Evolutionary conservation across 805 yeast species (phyloP).

Genomic region (Candida ipomoeae): DNA sequence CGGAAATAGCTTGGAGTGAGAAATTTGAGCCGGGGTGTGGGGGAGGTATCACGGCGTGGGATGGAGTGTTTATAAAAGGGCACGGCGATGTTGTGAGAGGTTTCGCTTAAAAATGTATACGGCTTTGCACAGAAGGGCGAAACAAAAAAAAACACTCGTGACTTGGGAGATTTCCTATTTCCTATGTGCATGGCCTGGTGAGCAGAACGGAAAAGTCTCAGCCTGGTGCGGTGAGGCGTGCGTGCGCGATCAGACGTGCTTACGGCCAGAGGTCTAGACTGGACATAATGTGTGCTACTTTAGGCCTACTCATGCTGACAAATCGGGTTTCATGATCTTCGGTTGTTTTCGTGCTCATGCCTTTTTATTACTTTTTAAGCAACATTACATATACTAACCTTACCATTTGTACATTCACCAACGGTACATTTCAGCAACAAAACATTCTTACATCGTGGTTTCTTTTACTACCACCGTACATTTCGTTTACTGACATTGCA

Average conservation of each 20-base stretch:
- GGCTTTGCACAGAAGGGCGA: constrained; percentile 1
- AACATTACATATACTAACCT: too few relatives aligned
- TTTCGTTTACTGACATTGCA: too few relatives aligned
- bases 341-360: too few relatives aligned
- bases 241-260: neutral
- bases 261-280: constrained; percentile 1
- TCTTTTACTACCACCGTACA: too few relatives aligned
- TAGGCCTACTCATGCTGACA: neutral
- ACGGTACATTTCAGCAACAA: too few relatives aligned
- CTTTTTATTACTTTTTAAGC: too few relatives aligned
- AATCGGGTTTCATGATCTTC: neutral
- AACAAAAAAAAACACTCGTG: constrained; percentile 2
- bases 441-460: too few relatives aligned
- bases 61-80: neutral
- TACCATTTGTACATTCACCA: too few relatives aligned
- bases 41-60: neutral
- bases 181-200: neutral
- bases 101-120: neutral
- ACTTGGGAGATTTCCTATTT: neutral
- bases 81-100: neutral
- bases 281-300: too few relatives aligned
- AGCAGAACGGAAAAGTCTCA: neutral
- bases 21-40: neutral
- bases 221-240: constrained; percentile 1
- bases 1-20: too few relatives aligned